Conservation (phyloP, 495 filamentous ascomycete species). For the Penicillium verhagenii region DNA sequence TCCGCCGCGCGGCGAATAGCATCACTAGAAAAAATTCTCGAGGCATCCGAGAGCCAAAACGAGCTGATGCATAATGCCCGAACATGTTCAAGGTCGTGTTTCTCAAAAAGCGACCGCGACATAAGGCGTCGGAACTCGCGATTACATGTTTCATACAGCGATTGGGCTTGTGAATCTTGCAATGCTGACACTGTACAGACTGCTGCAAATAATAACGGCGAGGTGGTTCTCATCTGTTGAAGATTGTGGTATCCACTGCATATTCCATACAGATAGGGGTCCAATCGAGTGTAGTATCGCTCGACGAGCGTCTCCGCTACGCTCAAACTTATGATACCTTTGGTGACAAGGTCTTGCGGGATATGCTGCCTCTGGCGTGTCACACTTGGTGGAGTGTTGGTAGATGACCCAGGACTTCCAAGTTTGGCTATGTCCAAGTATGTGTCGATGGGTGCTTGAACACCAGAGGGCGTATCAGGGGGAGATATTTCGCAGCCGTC, state of each 20-base stretch:
- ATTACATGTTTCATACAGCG: constrained; percentile 40
- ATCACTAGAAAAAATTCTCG: constrained; percentile 41
- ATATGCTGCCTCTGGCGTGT: constrained; percentile 17
- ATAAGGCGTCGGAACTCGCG: constrained; percentile 41
- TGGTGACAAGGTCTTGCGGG: constrained; percentile 38
- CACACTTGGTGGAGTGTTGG: constrained; percentile 24
- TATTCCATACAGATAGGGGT: constrained; percentile 45
- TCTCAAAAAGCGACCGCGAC: constrained; percentile 40
- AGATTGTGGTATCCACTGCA: constrained; percentile 33
- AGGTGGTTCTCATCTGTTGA: constrained; percentile 28
- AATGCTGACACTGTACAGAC: constrained; percentile 45
- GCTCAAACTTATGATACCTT: constrained; percentile 30
- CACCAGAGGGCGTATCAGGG: constrained; percentile 29
- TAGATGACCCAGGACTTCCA: constrained; percentile 24
- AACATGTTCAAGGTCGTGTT: constrained; percentile 39
- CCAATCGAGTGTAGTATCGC: constrained; percentile 39
- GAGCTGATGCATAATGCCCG: constrained; percentile 42
- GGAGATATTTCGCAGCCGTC: constrained; percentile 33
- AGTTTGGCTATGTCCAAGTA: constrained; percentile 30
- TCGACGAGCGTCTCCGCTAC: constrained; percentile 36
- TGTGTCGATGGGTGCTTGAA: constrained; percentile 41
- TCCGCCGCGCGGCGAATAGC: constrained; percentile 46
- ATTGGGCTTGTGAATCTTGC: constrained; percentile 34
- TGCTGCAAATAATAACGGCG: constrained; percentile 37
- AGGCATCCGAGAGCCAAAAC: constrained; percentile 46